phyloP scores from a whole-genome alignment of 2,329 filamentous ascomycete species.

The Aureobasidium leucospermi region DNA sequence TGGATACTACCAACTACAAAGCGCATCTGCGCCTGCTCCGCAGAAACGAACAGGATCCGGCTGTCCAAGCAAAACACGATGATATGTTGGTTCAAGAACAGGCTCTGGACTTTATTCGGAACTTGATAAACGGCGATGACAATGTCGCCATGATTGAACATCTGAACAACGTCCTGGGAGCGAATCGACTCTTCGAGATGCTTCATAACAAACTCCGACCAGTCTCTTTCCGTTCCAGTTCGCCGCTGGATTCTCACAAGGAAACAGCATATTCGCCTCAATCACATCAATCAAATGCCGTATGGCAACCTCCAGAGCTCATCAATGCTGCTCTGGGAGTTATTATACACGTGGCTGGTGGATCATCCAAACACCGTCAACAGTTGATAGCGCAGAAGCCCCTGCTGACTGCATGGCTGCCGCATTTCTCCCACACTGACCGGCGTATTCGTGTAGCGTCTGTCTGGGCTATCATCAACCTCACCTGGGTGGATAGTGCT shows the following conservation, averaged over 20 bases:
- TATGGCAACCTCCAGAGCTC: slow-evolving; percentile 50
- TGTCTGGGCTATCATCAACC: slow-evolving; percentile 77
- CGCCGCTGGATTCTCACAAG: not conserved
- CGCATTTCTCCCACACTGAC: slow-evolving; percentile 66
- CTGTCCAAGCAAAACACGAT: slow-evolving; percentile 63
- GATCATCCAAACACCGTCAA: slow-evolving; percentile 68
- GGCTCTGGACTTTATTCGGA: slow-evolving; percentile 80
- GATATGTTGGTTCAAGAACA: slow-evolving; percentile 86
- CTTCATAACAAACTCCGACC: slow-evolving; percentile 69
- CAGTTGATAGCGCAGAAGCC: slow-evolving; percentile 69
- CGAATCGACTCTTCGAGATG: slow-evolving; percentile 72
- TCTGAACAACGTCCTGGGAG: slow-evolving; percentile 66
- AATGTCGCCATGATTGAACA: slow-evolving; percentile 72
- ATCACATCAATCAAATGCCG: slow-evolving; percentile 34
- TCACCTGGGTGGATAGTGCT: slow-evolving; percentile 74
- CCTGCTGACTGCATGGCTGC: slow-evolving; percentile 64
- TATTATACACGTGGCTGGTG: slow-evolving; percentile 81
- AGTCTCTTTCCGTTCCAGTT: slow-evolving; percentile 31
- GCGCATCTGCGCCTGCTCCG: slow-evolving; percentile 16
- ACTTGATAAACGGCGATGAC: slow-evolving; percentile 65
- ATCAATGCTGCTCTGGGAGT: slow-evolving; percentile 73
- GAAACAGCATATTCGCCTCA: slow-evolving; percentile 24
- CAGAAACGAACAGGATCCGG: slow-evolving; percentile 54
- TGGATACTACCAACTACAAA: slow-evolving; percentile 19
- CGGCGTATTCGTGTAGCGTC: slow-evolving; percentile 68